Conservation (phyloP, 495 filamentous ascomycete species). For the Aspergillus affinis region DNA sequence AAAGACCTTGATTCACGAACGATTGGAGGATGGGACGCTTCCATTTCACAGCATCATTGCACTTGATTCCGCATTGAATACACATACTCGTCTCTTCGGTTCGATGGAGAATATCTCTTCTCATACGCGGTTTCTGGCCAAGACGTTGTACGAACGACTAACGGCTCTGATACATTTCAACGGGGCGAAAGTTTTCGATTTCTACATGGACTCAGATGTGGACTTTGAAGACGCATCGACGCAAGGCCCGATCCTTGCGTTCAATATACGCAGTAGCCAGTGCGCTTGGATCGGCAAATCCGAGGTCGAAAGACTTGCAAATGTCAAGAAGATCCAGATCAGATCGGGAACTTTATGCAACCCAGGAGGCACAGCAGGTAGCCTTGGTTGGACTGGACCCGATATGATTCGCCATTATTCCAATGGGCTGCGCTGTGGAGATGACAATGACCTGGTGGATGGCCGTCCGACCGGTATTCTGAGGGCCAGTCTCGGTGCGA, state of each 20-base stretch:
- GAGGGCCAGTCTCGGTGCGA: conserved; percentile 79
- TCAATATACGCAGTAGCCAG: conserved; percentile 69
- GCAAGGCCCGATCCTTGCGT: conserved; percentile 80
- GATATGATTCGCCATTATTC: conserved; percentile 82
- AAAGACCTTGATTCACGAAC: conserved; percentile 74
- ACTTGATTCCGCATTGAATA: conserved; percentile 67
- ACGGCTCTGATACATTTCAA: conserved; percentile 64
- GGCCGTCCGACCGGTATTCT: conserved; percentile 89
- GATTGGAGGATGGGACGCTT: conserved; percentile 85
- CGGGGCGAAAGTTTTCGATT: conserved; percentile 58
- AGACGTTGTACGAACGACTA: conserved; percentile 58
- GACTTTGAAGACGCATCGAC: conserved; percentile 42
- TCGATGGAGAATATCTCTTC: conserved; percentile 67
- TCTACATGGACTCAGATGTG: conserved; percentile 54
- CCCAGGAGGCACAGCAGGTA: conserved; percentile 75
- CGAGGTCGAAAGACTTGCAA: conserved; percentile 81
- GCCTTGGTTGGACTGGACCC: conserved; percentile 66
- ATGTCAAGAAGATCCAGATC: conserved; percentile 74
- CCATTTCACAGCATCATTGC: conserved; percentile 88
- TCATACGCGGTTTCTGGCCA: conserved; percentile 70
- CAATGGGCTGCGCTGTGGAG: conserved; percentile 74
- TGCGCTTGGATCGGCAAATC: conserved; percentile 76
- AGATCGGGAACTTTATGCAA: conserved; percentile 89
- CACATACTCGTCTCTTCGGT: conserved; percentile 67
- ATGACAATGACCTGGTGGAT: conserved; percentile 74